Percentiles rank a stretch among this genome's conserved stretches.
These are phyloP conservation scores for Elsinoe fawcettii DNA, from an alignment of 2,329 filamentous ascomycete genomes.

Conservation along the genomic window DNA sequence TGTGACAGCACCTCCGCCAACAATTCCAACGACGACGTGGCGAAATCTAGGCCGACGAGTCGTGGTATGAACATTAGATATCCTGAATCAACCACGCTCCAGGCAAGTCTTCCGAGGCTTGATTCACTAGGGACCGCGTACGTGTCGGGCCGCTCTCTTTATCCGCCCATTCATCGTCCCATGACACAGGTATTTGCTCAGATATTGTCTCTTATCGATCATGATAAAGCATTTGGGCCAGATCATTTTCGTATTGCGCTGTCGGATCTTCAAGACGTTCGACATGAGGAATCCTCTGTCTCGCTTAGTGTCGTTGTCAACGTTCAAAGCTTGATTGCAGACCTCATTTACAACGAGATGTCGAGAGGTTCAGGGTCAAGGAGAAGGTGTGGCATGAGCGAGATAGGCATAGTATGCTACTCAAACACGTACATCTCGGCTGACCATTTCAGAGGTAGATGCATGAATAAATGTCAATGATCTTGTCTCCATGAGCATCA, in stretches of 20 bases:
- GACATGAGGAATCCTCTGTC: neutral
- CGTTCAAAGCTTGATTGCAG: neutral
- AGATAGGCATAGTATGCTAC: no score
- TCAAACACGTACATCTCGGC: no score
- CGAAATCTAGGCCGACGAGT: neutral
- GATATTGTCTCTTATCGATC: neutral
- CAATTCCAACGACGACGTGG: no score
- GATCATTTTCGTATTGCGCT: neutral
- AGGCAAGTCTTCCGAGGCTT: neutral
- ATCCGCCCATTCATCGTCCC: neutral
- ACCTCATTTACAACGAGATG: neutral
- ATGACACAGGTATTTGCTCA: neutral
- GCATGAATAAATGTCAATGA: no score
- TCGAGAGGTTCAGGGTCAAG: neutral
- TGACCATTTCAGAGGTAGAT: no score
- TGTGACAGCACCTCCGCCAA: no score
- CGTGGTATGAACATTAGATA: neutral
- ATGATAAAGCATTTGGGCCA: neutral
- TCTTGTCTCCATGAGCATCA: neutral
- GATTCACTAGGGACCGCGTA: neutral
- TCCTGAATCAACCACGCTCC: neutral
- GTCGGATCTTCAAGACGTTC: neutral
- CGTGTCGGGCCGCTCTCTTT: neutral
- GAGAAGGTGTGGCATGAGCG: no score
- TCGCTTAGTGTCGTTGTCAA: conserved; percentile 3